Evolutionary conservation across 192 early-diverging fungal species (phyloP).

Genomic region (Linderina pennispora): DNA sequence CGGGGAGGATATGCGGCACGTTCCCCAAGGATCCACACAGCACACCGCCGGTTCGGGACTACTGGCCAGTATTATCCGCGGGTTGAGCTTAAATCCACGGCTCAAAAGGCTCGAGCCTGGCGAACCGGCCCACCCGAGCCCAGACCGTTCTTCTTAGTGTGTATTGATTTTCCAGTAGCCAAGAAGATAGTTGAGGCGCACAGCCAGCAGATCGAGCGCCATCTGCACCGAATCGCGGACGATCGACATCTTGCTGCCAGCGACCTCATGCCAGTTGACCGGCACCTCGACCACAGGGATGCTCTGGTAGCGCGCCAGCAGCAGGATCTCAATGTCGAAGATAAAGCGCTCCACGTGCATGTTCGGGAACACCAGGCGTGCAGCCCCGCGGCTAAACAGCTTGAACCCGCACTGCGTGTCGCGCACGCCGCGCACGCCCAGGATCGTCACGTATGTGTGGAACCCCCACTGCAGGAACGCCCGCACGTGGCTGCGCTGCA

Average conservation of each 20-base stretch:
- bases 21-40: too few species aligned
- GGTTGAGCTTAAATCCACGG: too few species aligned
- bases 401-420: constrained; percentile 99
- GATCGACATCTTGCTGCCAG: constrained; percentile 88
- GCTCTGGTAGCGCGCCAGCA: constrained; percentile 64
- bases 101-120: too few species aligned
- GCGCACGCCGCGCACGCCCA: constrained; percentile 82
- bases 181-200: constrained; percentile 77
- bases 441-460: constrained; percentile 79
- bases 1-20: too few species aligned
- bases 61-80: too few species aligned
- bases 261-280: constrained; percentile 96
- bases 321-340: constrained; percentile 93
- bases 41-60: too few species aligned
- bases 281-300: constrained; percentile 86
- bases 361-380: constrained; percentile 69
- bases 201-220: constrained; percentile 81
- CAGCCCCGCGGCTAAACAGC: constrained; percentile 75
- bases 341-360: constrained; percentile 98
- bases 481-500: constrained; percentile 82
- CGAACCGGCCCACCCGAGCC: too few species aligned
- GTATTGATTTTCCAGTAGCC: constrained; percentile 62
- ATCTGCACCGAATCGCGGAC: constrained; percentile 83
- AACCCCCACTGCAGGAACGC: constrained; percentile 94
- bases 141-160: constrained; percentile 2